Evolutionary conservation across 2,329 filamentous ascomycete genomes (phyloP).

Genomic region (Emergomyces africanus): DNA sequence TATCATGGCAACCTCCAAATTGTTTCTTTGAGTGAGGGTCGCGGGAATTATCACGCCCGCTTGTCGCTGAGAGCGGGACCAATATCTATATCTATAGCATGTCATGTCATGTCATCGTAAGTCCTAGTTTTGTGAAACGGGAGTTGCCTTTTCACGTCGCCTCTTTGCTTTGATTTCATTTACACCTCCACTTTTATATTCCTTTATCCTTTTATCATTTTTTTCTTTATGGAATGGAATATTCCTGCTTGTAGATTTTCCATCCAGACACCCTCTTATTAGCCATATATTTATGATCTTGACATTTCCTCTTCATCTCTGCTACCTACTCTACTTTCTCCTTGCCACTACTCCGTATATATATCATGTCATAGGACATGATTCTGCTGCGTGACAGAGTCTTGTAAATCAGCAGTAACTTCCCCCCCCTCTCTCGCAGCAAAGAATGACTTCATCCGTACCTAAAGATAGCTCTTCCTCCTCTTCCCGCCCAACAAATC

Average conservation of each 20-base stretch:
- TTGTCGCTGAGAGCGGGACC: too few relatives aligned
- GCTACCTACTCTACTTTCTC: background rate
- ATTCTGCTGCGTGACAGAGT: background rate
- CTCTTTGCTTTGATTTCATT: too few relatives aligned
- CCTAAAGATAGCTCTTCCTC: background rate
- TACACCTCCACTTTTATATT: background rate
- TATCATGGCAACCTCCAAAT: too few relatives aligned
- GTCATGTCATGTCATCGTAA: too few relatives aligned
- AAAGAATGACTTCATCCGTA: background rate
- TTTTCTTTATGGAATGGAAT: background rate
- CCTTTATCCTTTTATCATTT: background rate
- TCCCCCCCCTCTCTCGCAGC: background rate
- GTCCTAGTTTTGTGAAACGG: too few relatives aligned
- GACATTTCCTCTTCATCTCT: background rate
- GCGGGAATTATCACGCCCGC: too few relatives aligned
- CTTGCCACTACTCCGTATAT: background rate
- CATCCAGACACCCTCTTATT: background rate
- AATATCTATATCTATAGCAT: too few relatives aligned
- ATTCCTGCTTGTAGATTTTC: background rate
- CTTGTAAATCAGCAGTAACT: background rate
- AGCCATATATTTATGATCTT: background rate
- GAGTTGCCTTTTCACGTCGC: too few relatives aligned
- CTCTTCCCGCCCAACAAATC: background rate
- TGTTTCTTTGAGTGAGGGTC: too few relatives aligned
- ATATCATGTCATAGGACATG: too few relatives aligned